Percentiles rank a stretch among this genome's conserved stretches.
Conservation (phyloP, 768 basidiomycete genomes). For the Inosperma sp. region DNA sequence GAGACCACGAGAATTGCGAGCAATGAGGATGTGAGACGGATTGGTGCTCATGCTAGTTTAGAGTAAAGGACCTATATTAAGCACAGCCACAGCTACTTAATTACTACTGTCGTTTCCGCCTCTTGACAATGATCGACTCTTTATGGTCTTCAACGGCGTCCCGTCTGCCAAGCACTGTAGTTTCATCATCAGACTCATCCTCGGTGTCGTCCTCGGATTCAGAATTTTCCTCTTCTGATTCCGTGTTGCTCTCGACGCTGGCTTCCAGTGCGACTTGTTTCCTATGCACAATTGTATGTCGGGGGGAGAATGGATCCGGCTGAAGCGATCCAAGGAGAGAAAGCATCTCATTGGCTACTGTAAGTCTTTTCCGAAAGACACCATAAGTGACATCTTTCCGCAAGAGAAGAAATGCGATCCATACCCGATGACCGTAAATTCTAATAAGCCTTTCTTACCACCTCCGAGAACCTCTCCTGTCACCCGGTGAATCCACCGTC, state of each 20-base stretch:
- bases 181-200: constrained; percentile 22
- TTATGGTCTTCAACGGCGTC: no score
- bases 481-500: constrained; percentile 73
- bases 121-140: no score
- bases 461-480: constrained; percentile 72
- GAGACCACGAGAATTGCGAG: constrained; percentile 73
- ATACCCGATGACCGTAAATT: constrained; percentile 88
- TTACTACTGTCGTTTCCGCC: no score
- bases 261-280: constrained; percentile 17
- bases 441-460: constrained; percentile 57
- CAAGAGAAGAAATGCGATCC: constrained; percentile 19
- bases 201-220: constrained; percentile 15
- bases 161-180: no score
- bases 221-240: constrained; percentile 15
- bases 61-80: constrained; percentile 5
- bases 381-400: not conserved
- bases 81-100: constrained; percentile 21
- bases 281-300: constrained; percentile 41
- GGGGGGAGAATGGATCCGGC: constrained; percentile 64
- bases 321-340: constrained; percentile 84
- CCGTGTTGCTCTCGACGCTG: constrained; percentile 19
- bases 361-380: constrained; percentile 49
- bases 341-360: constrained; percentile 90
- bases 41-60: constrained; percentile 54
- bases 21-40: constrained; percentile 85